phyloP scores from a whole-genome alignment of 1,139 yeast genomes.

The Geotrichum histeridarum region DNA sequence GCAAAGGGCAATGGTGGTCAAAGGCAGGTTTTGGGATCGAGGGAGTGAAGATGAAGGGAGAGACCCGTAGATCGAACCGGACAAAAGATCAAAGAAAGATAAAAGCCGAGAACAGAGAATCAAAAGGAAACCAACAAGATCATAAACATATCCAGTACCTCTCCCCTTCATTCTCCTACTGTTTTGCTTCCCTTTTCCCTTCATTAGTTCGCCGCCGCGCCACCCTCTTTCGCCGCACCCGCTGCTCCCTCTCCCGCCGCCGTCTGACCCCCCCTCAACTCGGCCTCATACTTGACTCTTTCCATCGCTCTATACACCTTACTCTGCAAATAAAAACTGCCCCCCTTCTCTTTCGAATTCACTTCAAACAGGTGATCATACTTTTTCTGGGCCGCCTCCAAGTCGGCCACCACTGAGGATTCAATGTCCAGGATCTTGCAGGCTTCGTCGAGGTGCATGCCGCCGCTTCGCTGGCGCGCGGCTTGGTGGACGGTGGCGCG shows the following conservation, averaged over 20 bases:
- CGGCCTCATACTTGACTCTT: slow-evolving; percentile 51
- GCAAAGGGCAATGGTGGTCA: no score
- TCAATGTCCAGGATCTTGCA: slow-evolving; percentile 84
- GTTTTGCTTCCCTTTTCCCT: background rate
- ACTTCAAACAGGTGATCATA: slow-evolving; percentile 81
- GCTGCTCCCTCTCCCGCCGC: slow-evolving; percentile 4
- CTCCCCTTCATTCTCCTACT: no score
- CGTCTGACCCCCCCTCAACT: slow-evolving; percentile 22
- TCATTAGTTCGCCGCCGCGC: slow-evolving; percentile 5
- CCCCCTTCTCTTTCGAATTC: slow-evolving; percentile 89
- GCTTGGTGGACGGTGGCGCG: slow-evolving; percentile 58
- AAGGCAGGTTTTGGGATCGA: no score
- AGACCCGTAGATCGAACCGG: no score
- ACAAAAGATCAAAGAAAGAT: no score
- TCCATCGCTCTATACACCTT: slow-evolving; percentile 85
- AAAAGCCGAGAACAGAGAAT: no score
- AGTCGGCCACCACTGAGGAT: slow-evolving; percentile 28
- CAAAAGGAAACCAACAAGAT: background rate
- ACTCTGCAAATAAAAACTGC: slow-evolving; percentile 85
- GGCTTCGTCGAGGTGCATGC: slow-evolving; percentile 83
- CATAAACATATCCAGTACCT: no score
- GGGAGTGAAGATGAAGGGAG: background rate
- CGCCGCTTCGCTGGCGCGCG: slow-evolving; percentile 62
- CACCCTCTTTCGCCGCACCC: background rate
- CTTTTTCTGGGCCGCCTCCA: slow-evolving; percentile 65